phyloP scores from a whole-genome alignment of 768 basidiomycete species.

The Glaciozyma martinii region DNA sequence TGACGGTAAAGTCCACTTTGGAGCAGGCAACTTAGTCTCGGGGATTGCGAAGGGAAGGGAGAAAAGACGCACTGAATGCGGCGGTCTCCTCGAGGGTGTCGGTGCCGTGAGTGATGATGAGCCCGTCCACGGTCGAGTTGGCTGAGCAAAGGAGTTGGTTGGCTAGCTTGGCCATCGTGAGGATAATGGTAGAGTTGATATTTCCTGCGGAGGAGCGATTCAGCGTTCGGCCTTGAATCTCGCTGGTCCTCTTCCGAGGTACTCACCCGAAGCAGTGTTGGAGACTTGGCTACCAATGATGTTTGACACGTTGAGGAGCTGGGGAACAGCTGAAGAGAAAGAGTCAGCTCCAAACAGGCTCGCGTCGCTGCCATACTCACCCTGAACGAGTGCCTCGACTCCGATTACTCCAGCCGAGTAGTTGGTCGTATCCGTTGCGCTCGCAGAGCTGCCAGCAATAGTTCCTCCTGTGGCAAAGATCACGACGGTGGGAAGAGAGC shows the following conservation, averaged over 20 bases:
- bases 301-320: conserved; percentile 22
- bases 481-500: too few relatives aligned
- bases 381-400: conserved; percentile 18
- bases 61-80: conserved; percentile 24
- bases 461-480: conserved; percentile 4
- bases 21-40: not conserved
- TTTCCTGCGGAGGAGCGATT: not conserved
- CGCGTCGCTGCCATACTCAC: not conserved
- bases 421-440: conserved; percentile 14
- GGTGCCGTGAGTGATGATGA: conserved; percentile 33
- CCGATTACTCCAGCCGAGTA: conserved; percentile 10
- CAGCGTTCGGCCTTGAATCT: too few relatives aligned
- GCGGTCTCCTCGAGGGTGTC: conserved; percentile 39
- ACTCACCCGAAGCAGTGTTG: conserved; percentile 23
- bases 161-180: conserved; percentile 11
- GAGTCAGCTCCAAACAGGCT: not conserved
- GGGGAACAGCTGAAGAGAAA: conserved; percentile 12
- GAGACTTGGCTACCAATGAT: conserved; percentile 29
- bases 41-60: not conserved
- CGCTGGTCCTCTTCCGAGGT: too few relatives aligned
- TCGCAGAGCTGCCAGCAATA: conserved; percentile 10
- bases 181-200: not conserved
- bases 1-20: conserved; percentile 37
- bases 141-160: conserved; percentile 34
- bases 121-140: conserved; percentile 32